Evolutionary conservation across 768 basidiomycete genomes (phyloP), one percentile per base, ranked within the genome.

Genomic region (Amanita pseudoporphyria): DNA sequence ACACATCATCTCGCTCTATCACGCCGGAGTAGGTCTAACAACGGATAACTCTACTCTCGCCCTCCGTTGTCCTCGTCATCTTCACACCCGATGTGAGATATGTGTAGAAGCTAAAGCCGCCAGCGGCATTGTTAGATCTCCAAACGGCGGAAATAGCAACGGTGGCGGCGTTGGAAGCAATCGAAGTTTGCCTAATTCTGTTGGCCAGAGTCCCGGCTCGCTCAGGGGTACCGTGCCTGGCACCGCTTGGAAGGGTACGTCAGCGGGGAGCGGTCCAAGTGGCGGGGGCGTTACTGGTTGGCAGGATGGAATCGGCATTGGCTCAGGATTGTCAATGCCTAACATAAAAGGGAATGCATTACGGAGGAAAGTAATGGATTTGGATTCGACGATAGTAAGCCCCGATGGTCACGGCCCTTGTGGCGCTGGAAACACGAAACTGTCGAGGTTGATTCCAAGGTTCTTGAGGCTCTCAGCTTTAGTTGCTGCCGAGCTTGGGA

Each of bases 381-480:
- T 22, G 41, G 41, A 43, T 10, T 54, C 53, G 44, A 60, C 55
- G 32, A 31, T 37, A 22, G 51, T 30, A 16, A 52, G 21, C 5
- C 52, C 46, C 26, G 60, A 57, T 16, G 47, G 24, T 46, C 50
- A 44, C 45, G 43, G 31, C 6, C 37, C 24, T 13, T 58, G 73
- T 5, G 76, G 77, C 9, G 71, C 74, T 6, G 77, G 76, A 26
- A 84, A 81, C 55, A 80, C 82, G 14, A 82, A 78, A 57, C 66
- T 87, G 14, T 74, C 76, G 16, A 81, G 79, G 58, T 66, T 86
- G 32, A 78, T 86, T 36, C 75, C 79, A 26, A 71, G 84, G 26
- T 93, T 91, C 58, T 65, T 93, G 52, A 73, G 82, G 46, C 69
- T 93, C 24, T 87, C 84, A 13, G 89, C 89, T 26, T 69, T 88